These are phyloP conservation scores for Rhodotorula babjevae DNA, from an alignment of 768 basidiomycete genomes.

Conservation along the genomic window DNA sequence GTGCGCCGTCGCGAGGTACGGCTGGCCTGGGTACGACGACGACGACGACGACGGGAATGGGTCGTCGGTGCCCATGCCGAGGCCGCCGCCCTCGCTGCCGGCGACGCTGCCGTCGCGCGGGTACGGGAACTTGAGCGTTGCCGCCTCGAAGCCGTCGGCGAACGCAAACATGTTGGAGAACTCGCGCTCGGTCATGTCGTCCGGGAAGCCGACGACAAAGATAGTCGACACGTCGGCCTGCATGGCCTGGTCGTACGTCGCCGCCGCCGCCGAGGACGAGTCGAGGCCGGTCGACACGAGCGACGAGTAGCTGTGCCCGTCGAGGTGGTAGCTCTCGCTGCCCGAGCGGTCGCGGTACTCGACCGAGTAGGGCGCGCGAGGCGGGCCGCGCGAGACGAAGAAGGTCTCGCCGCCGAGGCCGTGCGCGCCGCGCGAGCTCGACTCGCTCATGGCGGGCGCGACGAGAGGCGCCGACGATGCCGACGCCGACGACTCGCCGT, in stretches of 20 bases:
- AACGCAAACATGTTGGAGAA: constrained; percentile 99
- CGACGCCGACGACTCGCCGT: background rate
- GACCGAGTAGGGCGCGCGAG: background rate
- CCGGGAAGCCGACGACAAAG: constrained; percentile 97
- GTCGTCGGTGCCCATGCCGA: background rate
- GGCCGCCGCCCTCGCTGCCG: background rate
- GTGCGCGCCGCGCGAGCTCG: background rate
- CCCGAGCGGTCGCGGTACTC: background rate
- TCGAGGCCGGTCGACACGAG: background rate
- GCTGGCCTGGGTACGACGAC: background rate
- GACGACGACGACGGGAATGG: no score
- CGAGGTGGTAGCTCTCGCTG: no score
- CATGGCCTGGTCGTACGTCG: background rate
- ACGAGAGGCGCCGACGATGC: no score
- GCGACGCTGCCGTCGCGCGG: background rate
- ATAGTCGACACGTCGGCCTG: constrained; percentile 40
- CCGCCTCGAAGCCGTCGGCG: constrained; percentile 89
- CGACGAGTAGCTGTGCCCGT: no score
- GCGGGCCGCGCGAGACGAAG: background rate
- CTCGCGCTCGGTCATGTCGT: constrained; percentile 99
- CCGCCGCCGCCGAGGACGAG: background rate
- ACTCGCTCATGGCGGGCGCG: constrained; percentile 3
- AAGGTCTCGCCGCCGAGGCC: background rate
- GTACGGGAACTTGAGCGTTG: constrained; percentile 85
- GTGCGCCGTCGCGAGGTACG: background rate